Evolutionary conservation across 1,284 basidiomycete genomes (phyloP).

Genomic region (Ustilago nuda): DNA sequence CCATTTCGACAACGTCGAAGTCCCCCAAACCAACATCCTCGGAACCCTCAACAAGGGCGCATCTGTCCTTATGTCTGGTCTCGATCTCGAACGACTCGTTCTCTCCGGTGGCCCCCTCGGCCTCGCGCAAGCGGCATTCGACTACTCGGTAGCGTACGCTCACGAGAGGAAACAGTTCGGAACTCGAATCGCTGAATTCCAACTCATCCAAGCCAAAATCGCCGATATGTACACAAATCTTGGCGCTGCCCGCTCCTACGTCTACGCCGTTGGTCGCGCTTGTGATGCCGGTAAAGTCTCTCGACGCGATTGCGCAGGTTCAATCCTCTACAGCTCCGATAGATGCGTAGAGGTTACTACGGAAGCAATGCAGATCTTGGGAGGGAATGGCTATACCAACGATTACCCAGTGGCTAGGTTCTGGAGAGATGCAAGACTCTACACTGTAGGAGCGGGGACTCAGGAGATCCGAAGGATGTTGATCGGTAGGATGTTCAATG

Average conservation of each 20-base stretch:
- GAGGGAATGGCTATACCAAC: slow-evolving; percentile 58
- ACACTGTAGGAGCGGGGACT: slow-evolving; percentile 63
- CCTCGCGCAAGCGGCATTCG: slow-evolving; percentile 93
- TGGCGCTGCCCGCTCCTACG: slow-evolving; percentile 86
- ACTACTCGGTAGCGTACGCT: slow-evolving; percentile 86
- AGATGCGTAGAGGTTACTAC: slow-evolving; percentile 54
- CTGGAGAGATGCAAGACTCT: slow-evolving; percentile 58
- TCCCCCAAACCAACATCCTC: slow-evolving; percentile 84
- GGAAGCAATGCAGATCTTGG: slow-evolving; percentile 61
- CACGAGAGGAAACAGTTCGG: slow-evolving; percentile 93
- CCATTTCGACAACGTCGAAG: slow-evolving; percentile 88
- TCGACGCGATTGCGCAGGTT: slow-evolving; percentile 72
- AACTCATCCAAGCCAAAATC: slow-evolving; percentile 88
- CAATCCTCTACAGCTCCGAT: slow-evolving; percentile 57
- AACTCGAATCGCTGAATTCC: slow-evolving; percentile 87
- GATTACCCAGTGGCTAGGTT: slow-evolving; percentile 56
- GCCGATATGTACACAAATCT: slow-evolving; percentile 95
- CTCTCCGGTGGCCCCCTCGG: slow-evolving; percentile 84
- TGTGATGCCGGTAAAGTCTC: slow-evolving; percentile 54
- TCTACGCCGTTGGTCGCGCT: slow-evolving; percentile 79
- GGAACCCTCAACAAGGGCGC: slow-evolving; percentile 84
- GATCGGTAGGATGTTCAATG: slow-evolving; percentile 58
- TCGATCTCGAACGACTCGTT: slow-evolving; percentile 91
- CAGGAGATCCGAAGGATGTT: slow-evolving; percentile 65
- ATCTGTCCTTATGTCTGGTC: slow-evolving; percentile 89